Percentiles rank a stretch among this genome's conserved stretches.
These are phyloP conservation scores for Linnemannia exigua DNA, from an alignment of 192 early-diverging fungal species.

Conservation along the genomic window DNA sequence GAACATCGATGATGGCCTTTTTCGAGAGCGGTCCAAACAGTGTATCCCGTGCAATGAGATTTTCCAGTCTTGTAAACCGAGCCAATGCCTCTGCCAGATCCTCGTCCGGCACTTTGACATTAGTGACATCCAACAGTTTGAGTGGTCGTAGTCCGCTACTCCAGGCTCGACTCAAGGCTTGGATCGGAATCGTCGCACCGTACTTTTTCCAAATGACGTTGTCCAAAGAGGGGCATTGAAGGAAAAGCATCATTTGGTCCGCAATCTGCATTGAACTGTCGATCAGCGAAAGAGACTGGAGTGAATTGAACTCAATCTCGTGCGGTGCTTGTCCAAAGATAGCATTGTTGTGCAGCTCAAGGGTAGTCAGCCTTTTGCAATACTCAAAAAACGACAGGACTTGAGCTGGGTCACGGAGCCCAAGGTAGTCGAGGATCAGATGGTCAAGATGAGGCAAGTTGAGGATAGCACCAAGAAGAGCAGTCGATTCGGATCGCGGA, in stretches of 20 bases:
- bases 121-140: conserved; percentile 27
- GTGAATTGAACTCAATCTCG: conserved; percentile 1
- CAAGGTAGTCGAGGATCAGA: conserved; percentile 27
- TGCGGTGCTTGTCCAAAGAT: conserved; percentile 4
- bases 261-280: conserved; percentile 4
- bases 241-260: conserved; percentile 13
- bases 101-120: not conserved
- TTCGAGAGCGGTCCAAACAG: conserved; percentile 10
- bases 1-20: not conserved
- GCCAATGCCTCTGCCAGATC: not conserved
- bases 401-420: not conserved
- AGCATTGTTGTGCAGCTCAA: conserved; percentile 33
- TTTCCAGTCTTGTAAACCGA: not conserved
- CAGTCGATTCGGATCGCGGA: not conserved
- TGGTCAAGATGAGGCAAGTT: conserved; percentile 27
- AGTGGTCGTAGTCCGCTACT: not conserved
- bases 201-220: conserved; percentile 33
- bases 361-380: conserved; percentile 21
- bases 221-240: conserved; percentile 18
- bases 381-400: conserved; percentile 18
- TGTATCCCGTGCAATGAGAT: conserved; percentile 17
- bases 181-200: not conserved
- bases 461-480: conserved; percentile 17
- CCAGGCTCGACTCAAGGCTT: not conserved
- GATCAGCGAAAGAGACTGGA: conserved; percentile 20